Base-by-base conservation (phyloP, 495 filamentous ascomycete genomes). In the Aspergillus nanangensis region DNA sequence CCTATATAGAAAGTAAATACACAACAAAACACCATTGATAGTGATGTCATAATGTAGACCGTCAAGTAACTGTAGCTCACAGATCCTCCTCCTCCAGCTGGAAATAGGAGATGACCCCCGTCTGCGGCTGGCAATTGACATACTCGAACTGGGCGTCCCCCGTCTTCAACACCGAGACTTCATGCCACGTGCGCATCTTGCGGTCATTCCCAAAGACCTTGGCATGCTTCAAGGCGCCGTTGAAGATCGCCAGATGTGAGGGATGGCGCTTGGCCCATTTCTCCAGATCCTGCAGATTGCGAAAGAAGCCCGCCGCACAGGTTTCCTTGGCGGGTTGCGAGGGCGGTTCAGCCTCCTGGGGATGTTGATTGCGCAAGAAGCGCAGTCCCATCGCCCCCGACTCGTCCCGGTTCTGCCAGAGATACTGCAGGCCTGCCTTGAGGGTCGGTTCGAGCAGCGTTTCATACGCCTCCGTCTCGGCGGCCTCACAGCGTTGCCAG, bases 101-200 rank as follows among this genome's bases (percentile, higher is more conserved):
- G 25, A 29, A 11, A 29, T 29, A 29, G 5, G 5, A 11, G 21
- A 53, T 53, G 11, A 55, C 39, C 15, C 56, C 56, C 10, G 49
- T 59, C 35, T 41, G 40, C 4, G 32, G 25, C 4, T 36, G 1
- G 32, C 56, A 59, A 48, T 59, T 59, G n/a, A 59, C 38, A 46
- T 59, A 59, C 42, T 59, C 52, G 41, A 55, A 53, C 17, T 32
- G 27, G 31, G 52, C 52, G 9, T 59, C 56, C 1, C 56, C 52
- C 8, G 21, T 14, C 31, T 35, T 47, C 25, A 59, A 27, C 14
- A 59, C 39, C 19, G 56, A 55, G 4, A 59, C 52, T 38, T 59
- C 56, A 50, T 55, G 56, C 56, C 56, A 59, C 1, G 56, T 59
- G 5, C 56, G 38, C 24, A 59, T 55, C 41, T 25, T 41, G 21